phyloP scores from a whole-genome alignment of 2,329 filamentous ascomycete species.

The Pseudogymnoascus sp. region DNA sequence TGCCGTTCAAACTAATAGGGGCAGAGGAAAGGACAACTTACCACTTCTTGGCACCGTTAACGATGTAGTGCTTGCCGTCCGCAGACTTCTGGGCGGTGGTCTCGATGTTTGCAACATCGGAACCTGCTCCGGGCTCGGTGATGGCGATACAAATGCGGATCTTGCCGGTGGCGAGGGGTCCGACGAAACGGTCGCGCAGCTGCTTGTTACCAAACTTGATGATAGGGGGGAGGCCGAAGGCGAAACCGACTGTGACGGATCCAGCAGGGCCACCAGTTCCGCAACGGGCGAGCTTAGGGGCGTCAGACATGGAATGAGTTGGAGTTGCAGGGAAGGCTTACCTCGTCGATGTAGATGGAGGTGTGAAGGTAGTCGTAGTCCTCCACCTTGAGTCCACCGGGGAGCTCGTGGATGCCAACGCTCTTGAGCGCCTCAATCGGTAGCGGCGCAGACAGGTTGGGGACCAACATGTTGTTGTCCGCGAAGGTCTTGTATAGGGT shows the following conservation, averaged over 20 bases:
- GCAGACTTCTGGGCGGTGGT: slow-evolving; percentile 55
- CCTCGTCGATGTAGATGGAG: slow-evolving; percentile 62
- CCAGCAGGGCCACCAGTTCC: slow-evolving; percentile 56
- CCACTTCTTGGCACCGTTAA: slow-evolving; percentile 74
- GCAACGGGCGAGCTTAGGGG: slow-evolving; percentile 49
- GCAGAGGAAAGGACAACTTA: slow-evolving; percentile 1
- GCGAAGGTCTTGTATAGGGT: slow-evolving; percentile 58
- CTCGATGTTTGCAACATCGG: slow-evolving; percentile 64
- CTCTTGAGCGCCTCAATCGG: slow-evolving; percentile 59
- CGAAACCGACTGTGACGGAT: slow-evolving; percentile 60
- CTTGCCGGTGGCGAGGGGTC: slow-evolving; percentile 56
- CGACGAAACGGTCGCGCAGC: slow-evolving; percentile 58
- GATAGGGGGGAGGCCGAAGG: slow-evolving; percentile 64
- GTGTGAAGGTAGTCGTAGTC: slow-evolving; percentile 67
- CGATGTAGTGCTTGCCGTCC: slow-evolving; percentile 58
- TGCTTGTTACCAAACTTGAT: slow-evolving; percentile 56
- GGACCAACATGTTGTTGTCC: slow-evolving; percentile 60
- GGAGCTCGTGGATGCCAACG: slow-evolving; percentile 56
- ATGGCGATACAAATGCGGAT: slow-evolving; percentile 69
- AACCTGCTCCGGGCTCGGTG: slow-evolving; percentile 67
- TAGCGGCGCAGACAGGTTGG: slow-evolving; percentile 59
- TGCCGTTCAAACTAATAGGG: not conserved
- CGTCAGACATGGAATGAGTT: slow-evolving; percentile 10
- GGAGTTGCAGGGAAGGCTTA: slow-evolving; percentile 19
- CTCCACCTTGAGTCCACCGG: slow-evolving; percentile 58